Conservation (phyloP, 2,329 filamentous ascomycete species). For the Colletotrichum sojae region DNA sequence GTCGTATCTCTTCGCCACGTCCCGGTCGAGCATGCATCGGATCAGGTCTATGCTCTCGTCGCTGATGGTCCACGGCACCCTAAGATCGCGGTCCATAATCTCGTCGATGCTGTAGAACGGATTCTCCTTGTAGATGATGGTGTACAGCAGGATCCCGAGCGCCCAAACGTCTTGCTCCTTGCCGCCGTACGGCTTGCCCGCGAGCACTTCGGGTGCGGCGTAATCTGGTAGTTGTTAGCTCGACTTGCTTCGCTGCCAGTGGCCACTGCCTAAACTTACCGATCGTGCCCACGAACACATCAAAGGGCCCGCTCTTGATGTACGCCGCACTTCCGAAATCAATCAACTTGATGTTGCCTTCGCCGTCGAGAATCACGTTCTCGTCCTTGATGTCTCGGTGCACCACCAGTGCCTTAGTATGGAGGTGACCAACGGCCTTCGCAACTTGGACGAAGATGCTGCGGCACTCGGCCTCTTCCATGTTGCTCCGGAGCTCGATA, state of each 20-base stretch:
- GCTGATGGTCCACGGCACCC: slow-evolving; percentile 89
- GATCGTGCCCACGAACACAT: slow-evolving; percentile 98
- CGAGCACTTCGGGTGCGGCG: slow-evolving; percentile 96
- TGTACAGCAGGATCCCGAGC: slow-evolving; percentile 95
- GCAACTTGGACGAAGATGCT: slow-evolving; percentile 97
- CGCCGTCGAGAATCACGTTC: slow-evolving; percentile 95
- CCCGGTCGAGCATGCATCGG: slow-evolving; percentile 90
- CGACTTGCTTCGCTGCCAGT: background rate
- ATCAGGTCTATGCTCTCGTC: slow-evolving; percentile 95
- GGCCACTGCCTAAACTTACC: slow-evolving; percentile 71
- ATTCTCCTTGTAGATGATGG: slow-evolving; percentile 99
- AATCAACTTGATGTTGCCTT: slow-evolving; percentile 95
- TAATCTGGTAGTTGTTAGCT: slow-evolving; percentile 76
- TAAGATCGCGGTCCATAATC: slow-evolving; percentile 96
- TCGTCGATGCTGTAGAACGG: slow-evolving; percentile 99
- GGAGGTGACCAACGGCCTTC: slow-evolving; percentile 89
- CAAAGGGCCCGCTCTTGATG: slow-evolving; percentile 97
- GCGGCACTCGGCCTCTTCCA: slow-evolving; percentile 94
- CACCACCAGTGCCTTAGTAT: slow-evolving; percentile 91
- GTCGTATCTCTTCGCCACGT: slow-evolving; percentile 85
- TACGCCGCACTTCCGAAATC: slow-evolving; percentile 99
- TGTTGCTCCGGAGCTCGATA: slow-evolving; percentile 94
- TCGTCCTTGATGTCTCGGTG: slow-evolving; percentile 99
- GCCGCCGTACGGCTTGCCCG: slow-evolving; percentile 90
- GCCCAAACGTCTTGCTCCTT: slow-evolving; percentile 99